These are phyloP conservation scores for Malassezia cuniculi DNA, from an alignment of 1,284 basidiomycete genomes.

Conservation along the genomic window DNA sequence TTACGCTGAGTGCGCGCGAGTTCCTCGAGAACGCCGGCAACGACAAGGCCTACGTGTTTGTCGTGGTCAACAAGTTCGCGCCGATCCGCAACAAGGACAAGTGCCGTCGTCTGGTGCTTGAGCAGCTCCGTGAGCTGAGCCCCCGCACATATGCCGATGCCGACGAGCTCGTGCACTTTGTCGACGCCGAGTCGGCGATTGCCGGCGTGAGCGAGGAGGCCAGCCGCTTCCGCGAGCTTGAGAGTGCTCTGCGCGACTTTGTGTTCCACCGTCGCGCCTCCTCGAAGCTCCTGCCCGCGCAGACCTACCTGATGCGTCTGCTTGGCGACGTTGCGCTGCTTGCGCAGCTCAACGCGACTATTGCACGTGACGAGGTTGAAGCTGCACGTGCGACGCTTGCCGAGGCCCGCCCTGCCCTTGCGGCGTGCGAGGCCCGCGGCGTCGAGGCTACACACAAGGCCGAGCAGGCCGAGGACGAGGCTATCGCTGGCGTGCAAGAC, in stretches of 20 bases:
- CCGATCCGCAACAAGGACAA: slow-evolving; percentile 90
- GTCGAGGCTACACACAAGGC: slow-evolving; percentile 66
- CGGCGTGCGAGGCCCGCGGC: slow-evolving; percentile 65
- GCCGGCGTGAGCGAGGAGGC: slow-evolving; percentile 18
- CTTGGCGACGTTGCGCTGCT: slow-evolving; percentile 79
- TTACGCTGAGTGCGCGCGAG: slow-evolving; percentile 88
- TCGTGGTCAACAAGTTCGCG: slow-evolving; percentile 97
- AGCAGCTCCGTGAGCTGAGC: slow-evolving; percentile 85
- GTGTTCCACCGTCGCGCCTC: slow-evolving; percentile 87
- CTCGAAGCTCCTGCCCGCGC: slow-evolving; percentile 89
- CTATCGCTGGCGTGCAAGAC: slow-evolving; percentile 53
- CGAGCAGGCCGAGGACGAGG: slow-evolving; percentile 66
- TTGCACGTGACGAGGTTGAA: slow-evolving; percentile 68
- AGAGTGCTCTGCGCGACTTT: slow-evolving; percentile 83
- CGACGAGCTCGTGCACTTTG: slow-evolving; percentile 90
- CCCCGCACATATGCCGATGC: slow-evolving; percentile 83
- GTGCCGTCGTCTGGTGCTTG: slow-evolving; percentile 74
- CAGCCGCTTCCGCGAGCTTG: slow-evolving; percentile 64
- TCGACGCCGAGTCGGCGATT: slow-evolving; percentile 58
- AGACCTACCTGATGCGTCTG: slow-evolving; percentile 79
- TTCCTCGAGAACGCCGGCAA: slow-evolving; percentile 85
- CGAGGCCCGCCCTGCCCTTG: slow-evolving; percentile 65
- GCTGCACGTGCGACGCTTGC: slow-evolving; percentile 61
- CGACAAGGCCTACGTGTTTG: slow-evolving; percentile 95
- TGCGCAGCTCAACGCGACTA: slow-evolving; percentile 69